These are phyloP conservation scores for Scheffersomyces amazonensis DNA, from an alignment of 805 yeast genomes.

Conservation along the genomic window DNA sequence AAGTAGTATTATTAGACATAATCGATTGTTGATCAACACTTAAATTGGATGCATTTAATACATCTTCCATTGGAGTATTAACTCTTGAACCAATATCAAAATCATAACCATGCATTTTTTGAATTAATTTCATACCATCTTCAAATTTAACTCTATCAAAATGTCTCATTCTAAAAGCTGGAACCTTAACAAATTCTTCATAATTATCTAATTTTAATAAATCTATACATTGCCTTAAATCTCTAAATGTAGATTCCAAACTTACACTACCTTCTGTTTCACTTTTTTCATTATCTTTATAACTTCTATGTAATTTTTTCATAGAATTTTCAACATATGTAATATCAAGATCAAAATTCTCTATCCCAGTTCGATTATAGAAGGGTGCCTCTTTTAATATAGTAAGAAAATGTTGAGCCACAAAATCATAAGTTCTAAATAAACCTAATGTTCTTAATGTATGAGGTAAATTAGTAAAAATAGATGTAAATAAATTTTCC, in stretches of 20 bases:
- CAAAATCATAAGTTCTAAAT: conserved; percentile 81
- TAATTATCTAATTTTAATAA: conserved; percentile 62
- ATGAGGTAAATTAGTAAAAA: conserved; percentile 77
- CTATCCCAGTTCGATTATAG: conserved; percentile 59
- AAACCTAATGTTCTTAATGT: conserved; percentile 77
- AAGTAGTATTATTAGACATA: conserved; percentile 21
- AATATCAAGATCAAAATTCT: conserved; percentile 78
- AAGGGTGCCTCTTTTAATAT: conserved; percentile 53
- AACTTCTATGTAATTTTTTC: conserved; percentile 29
- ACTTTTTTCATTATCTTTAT: conserved; percentile 9
- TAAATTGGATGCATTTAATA: conserved; percentile 4
- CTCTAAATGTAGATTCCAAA: conserved; percentile 70
- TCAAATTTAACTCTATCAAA: conserved; percentile 75
- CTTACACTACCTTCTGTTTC: conserved; percentile 44
- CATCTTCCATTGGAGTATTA: conserved; percentile 1
- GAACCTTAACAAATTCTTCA: conserved; percentile 59
- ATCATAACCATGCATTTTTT: conserved; percentile 42
- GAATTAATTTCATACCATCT: conserved; percentile 59
- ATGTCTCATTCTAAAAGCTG: conserved; percentile 42
- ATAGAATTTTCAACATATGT: conserved; percentile 65
- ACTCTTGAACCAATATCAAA: conserved; percentile 7
- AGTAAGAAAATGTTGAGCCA: conserved; percentile 67
- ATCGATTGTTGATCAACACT: conserved; percentile 20
- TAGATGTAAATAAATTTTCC: conserved; percentile 80
- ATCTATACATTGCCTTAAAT: conserved; percentile 76